Conservation (phyloP, 2,329 filamentous ascomycete species). For the Ophiosphaerella narmari region DNA sequence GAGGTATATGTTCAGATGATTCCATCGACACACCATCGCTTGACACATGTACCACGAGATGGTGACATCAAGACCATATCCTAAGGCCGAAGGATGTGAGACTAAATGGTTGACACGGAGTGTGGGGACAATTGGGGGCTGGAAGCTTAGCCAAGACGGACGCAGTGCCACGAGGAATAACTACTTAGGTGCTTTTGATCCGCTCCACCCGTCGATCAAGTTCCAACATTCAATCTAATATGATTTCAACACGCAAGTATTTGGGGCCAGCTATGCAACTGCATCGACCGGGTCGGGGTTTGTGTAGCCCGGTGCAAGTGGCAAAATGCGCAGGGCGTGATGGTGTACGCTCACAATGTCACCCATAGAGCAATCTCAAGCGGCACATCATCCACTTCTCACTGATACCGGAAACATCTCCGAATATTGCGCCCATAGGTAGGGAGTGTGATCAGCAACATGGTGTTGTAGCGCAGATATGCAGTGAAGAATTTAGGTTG, state of each 20-base stretch:
- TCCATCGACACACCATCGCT: no score
- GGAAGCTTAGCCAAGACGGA: slow-evolving; percentile 14
- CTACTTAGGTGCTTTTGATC: neutral
- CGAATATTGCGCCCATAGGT: neutral
- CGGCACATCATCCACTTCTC: neutral
- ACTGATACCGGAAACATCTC: neutral
- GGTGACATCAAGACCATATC: neutral
- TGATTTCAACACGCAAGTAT: neutral
- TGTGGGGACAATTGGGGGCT: slow-evolving; percentile 22
- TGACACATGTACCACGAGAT: neutral
- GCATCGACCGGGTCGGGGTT: neutral
- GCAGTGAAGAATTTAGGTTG: slow-evolving; percentile 5
- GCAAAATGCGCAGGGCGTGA: neutral
- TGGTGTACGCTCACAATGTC: slow-evolving; percentile 1
- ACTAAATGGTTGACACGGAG: slow-evolving; percentile 7
- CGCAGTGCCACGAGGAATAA: slow-evolving; percentile 3
- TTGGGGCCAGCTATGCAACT: slow-evolving; percentile 5
- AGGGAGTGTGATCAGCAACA: slow-evolving; percentile 12
- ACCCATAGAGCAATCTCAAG: neutral
- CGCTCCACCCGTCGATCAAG: slow-evolving; percentile 1
- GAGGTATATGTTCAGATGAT: no score
- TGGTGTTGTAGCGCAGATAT: slow-evolving; percentile 9
- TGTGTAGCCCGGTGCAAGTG: neutral
- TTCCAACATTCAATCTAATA: neutral
- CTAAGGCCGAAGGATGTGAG: slow-evolving; percentile 2